phyloP scores from a whole-genome alignment of 225 moss, liverwort and hornwort species.

The Pseudoscleropodium purum region DNA sequence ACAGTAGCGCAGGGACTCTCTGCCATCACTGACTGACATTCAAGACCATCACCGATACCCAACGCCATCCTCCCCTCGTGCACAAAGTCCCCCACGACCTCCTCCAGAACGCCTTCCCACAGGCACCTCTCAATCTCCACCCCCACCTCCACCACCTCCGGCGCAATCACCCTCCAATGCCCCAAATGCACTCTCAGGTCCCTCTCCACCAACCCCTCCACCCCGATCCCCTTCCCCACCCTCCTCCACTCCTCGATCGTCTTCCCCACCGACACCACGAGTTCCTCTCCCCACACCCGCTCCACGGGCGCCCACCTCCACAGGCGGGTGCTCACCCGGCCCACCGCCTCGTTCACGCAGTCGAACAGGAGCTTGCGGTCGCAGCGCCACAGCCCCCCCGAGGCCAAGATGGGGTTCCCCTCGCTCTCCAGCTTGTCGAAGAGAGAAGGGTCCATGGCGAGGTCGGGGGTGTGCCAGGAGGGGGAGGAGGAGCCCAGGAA shows the following conservation, averaged over 20 bases:
- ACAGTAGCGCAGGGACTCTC: not conserved
- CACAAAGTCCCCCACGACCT: not conserved
- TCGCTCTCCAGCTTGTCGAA: constrained; percentile 37
- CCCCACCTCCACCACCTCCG: constrained; percentile 12
- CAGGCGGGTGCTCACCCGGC: not conserved
- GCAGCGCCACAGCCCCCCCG: constrained; percentile 33
- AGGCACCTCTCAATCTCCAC: not conserved
- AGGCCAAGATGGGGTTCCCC: not conserved
- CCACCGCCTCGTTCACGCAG: constrained; percentile 34
- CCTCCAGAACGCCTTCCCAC: not conserved
- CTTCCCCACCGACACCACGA: constrained; percentile 13
- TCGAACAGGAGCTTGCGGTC: constrained; percentile 42
- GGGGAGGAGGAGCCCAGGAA: constrained; percentile 13
- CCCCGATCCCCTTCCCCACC: not conserved
- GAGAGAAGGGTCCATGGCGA: constrained; percentile 25
- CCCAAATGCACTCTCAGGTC: constrained; percentile 17
- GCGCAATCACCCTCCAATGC: not conserved
- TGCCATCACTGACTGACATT: not conserved
- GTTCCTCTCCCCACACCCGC: not conserved
- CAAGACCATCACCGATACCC: not conserved
- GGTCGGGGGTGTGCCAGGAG: constrained; percentile 6
- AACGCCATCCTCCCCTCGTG: not conserved
- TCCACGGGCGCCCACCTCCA: not conserved
- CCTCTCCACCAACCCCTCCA: constrained; percentile 25
- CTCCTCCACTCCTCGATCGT: constrained; percentile 17